Base-by-base conservation (phyloP, 2,329 filamentous ascomycete genomes). In the Colletotrichum tropicicola region DNA sequence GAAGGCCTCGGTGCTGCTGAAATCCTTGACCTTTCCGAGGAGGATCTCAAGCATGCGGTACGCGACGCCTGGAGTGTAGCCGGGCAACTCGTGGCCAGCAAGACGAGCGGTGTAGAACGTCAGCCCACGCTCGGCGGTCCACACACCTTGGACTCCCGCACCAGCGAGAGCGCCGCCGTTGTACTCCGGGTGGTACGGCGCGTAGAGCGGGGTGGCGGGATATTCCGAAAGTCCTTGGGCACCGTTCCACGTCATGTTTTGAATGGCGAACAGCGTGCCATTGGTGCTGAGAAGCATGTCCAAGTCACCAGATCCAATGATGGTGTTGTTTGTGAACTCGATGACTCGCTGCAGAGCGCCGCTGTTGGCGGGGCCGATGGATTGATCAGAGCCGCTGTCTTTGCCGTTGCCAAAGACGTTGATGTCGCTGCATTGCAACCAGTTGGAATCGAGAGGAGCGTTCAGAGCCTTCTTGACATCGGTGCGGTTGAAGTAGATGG, bases 161-260 rank as follows among this genome's bases (percentile, higher is more conserved):
- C 59, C 65, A 4, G 59, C 61, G 1, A 58, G 13, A 1, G 51
- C 45, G 13, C 68, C 68, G 10, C 5, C 17, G 45, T 68, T 68
- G 80, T 35, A 83, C 80, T 8, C 71, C 70, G 48, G 32, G n/a
- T 69, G 68, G 17, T 65, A 55, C 1, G 68, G 68, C 0, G 56
- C 59, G 28, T 62, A 67, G 23, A 69, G 55, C 4, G 54, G 49
- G 4, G 54, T 59, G 12, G 39, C 27, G 0, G 88, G 88, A 0
- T 77, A 76, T 1, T 74, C 72, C 53, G 85, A 83, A 78, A 92
- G 92, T 0, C 90, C 90, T 68, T 90, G 89, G 0, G 77, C 72
- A 3, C 89, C 90, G 56, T 85, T 84, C 87, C 87, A 92, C 0
- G 89, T 92, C 88, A 92, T 90, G 74, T 92, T 92, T 73, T 92